Evolutionary conservation across 2,329 filamentous ascomycete species (phyloP).

Genomic region (Beauveria sp.): DNA sequence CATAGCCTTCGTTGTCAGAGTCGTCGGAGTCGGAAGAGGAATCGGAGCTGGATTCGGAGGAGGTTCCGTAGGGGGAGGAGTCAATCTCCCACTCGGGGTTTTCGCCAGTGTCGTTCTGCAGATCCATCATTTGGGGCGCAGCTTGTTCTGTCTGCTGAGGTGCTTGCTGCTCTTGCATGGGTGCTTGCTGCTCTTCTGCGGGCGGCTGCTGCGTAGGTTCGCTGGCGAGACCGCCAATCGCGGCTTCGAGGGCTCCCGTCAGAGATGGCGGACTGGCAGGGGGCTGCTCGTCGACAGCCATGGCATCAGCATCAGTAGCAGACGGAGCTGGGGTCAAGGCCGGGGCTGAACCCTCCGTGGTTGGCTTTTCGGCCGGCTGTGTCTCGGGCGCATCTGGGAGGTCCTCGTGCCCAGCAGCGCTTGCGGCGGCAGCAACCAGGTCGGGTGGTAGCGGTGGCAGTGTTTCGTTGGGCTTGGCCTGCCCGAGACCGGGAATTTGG

Average conservation of each 20-base stretch:
- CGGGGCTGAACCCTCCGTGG: not conserved
- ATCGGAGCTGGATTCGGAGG: conserved; percentile 60
- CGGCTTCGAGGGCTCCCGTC: conserved; percentile 36
- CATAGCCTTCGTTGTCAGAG: conserved; percentile 55
- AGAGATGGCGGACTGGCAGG: conserved; percentile 30
- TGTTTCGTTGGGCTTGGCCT: conserved; percentile 35
- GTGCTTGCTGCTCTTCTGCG: not conserved
- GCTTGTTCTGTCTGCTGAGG: not conserved
- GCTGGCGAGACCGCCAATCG: conserved; percentile 30
- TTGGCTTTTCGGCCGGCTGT: conserved; percentile 4
- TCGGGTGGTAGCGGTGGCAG: conserved; percentile 32
- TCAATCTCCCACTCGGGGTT: conserved; percentile 80
- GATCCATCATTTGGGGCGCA: conserved; percentile 1
- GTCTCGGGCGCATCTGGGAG: conserved; percentile 15
- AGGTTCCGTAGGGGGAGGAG: conserved; percentile 67
- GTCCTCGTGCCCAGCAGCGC: conserved; percentile 17
- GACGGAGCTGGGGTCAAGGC: not conserved
- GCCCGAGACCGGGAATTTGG: conserved; percentile 35
- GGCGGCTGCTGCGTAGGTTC: conserved; percentile 4
- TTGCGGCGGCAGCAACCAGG: conserved; percentile 23
- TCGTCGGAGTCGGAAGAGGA: conserved; percentile 55
- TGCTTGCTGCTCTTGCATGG: not conserved
- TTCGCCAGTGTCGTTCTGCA: conserved; percentile 29
- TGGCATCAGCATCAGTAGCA: conserved; percentile 21
- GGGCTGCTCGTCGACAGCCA: conserved; percentile 26